A percentile compares a stretch with the other conserved stretches of the same genome.
Evolutionary conservation across 208 protist genomes (phyloP).

Genomic region (Tetramitus jugosus): DNA sequence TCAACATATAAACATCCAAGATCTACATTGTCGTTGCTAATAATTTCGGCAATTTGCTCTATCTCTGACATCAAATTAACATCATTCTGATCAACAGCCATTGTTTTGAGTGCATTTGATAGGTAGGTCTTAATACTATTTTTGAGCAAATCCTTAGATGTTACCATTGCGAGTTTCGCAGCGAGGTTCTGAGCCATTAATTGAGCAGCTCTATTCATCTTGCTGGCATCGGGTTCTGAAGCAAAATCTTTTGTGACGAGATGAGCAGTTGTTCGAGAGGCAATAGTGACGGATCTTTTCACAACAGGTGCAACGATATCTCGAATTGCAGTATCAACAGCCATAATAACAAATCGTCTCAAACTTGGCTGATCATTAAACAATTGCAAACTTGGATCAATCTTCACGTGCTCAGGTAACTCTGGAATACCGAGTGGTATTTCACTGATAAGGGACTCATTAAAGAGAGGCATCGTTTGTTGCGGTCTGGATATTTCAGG

Average conservation of each 20-base stretch:
- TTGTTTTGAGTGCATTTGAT: conserved; percentile 30
- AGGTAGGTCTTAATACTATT: conserved; percentile 51
- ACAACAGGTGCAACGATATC: conserved; percentile 74
- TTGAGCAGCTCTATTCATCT: conserved; percentile 58
- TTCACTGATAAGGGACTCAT: background rate
- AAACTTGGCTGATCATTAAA: conserved; percentile 43
- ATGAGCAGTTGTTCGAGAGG: conserved; percentile 75
- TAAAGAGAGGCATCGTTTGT: background rate
- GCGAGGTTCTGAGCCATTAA: conserved; percentile 80
- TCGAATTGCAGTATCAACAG: conserved; percentile 69
- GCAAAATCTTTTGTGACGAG: conserved; percentile 93
- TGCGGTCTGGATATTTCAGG: background rate
- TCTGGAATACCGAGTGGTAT: background rate
- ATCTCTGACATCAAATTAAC: conserved; percentile 24
- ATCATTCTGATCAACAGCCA: background rate
- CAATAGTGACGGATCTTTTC: conserved; percentile 79
- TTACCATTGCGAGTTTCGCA: conserved; percentile 66
- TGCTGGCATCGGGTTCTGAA: conserved; percentile 73
- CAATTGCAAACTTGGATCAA: background rate
- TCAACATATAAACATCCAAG: conserved; percentile 22
- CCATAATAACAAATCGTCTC: conserved; percentile 43
- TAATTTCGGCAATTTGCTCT: conserved; percentile 25
- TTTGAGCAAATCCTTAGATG: conserved; percentile 73
- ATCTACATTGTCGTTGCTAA: conserved; percentile 8
- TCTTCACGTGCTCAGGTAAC: background rate